Conservation (phyloP, 495 filamentous ascomycete species). For the Xylaria grammica region DNA sequence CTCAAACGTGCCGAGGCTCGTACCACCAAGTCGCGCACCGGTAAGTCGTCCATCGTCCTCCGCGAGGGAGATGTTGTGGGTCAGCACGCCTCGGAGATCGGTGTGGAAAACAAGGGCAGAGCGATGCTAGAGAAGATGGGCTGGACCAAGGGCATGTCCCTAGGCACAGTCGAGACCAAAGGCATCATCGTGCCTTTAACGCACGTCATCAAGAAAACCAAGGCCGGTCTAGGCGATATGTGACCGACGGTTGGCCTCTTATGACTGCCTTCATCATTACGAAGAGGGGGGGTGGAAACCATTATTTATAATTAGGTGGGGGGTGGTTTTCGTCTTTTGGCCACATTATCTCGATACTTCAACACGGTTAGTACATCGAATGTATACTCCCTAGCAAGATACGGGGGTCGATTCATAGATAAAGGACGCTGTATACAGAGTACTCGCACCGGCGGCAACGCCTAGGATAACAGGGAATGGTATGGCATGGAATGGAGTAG, state of each 20-base stretch:
- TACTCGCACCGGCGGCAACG: not conserved
- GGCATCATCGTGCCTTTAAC: conserved; percentile 85
- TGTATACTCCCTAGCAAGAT: not conserved
- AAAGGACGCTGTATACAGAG: not conserved
- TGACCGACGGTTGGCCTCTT: not conserved
- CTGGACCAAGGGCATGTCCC: conserved; percentile 84
- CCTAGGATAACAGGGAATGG: not conserved
- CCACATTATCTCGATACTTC: no score
- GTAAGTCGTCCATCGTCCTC: conserved; percentile 59
- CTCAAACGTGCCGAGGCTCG: conserved; percentile 28
- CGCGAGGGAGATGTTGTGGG: conserved; percentile 92
- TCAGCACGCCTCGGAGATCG: conserved; percentile 80
- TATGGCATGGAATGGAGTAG: not conserved
- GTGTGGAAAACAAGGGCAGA: conserved; percentile 79
- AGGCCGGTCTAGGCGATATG: conserved; percentile 82
- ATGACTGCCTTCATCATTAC: not conserved
- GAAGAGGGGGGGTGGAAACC: not conserved
- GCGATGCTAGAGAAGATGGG: conserved; percentile 98
- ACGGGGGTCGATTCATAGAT: not conserved
- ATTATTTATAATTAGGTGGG: not conserved
- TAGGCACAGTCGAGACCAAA: conserved; percentile 84
- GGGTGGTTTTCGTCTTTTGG: no score
- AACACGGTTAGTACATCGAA: no score
- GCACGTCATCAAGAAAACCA: conserved; percentile 86
- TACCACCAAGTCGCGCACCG: conserved; percentile 25